phyloP scores from a whole-genome alignment of 306 rosid genomes.

The Quercus parvula region DNA sequence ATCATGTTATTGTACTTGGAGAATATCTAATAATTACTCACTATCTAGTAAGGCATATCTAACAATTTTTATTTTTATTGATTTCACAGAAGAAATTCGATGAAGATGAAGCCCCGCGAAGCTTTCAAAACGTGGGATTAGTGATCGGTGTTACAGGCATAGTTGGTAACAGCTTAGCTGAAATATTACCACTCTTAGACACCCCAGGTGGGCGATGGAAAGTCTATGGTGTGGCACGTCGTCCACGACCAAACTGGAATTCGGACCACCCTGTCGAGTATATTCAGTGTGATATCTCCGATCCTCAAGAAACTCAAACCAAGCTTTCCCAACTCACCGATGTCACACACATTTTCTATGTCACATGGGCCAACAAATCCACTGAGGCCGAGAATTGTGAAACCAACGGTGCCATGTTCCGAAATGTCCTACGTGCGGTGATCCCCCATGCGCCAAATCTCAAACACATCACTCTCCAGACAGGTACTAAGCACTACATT shows the following conservation, averaged over 20 bases:
- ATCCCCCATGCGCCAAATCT: constrained; percentile 63
- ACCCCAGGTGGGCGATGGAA: constrained; percentile 82
- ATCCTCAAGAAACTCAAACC: constrained; percentile 39
- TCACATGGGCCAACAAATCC: constrained; percentile 46
- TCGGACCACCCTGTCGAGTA: constrained; percentile 61
- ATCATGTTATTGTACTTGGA: too few relatives aligned
- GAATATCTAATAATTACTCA: too few relatives aligned
- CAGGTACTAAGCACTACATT: constrained; percentile 55
- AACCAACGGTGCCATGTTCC: constrained; percentile 55
- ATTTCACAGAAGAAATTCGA: constrained; percentile 47
- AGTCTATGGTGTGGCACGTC: constrained; percentile 74
- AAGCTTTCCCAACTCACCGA: constrained; percentile 61
- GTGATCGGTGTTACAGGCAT: constrained; percentile 70
- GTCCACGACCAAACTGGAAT: constrained; percentile 68
- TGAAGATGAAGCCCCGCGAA: constrained; percentile 47
- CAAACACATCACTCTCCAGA: constrained; percentile 66
- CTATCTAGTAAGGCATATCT: background rate
- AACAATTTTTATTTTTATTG: background rate
- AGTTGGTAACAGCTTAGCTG: constrained; percentile 80
- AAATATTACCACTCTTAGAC: constrained; percentile 67
- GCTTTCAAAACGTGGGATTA: constrained; percentile 45
- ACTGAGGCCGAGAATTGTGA: constrained; percentile 54
- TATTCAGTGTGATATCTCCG: constrained; percentile 67
- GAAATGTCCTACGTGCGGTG: constrained; percentile 47
- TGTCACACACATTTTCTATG: constrained; percentile 71